These are phyloP conservation scores for Miscanthus lutarioriparius DNA, from an alignment of 176 grass and related monocot genomes.

Conservation along the genomic window DNA sequence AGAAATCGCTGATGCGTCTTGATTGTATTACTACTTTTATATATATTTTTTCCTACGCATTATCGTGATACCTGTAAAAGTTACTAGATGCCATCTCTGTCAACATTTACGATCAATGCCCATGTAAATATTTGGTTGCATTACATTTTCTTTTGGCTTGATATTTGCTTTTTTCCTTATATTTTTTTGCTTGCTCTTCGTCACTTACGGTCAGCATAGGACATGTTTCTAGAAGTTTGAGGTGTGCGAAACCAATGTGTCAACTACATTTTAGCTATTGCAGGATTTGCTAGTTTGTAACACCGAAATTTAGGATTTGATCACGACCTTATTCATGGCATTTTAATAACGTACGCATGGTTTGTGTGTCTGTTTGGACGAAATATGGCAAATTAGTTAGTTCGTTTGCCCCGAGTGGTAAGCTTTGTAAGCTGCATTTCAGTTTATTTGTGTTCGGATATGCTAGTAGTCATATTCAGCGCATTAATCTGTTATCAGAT, in stretches of 20 bases:
- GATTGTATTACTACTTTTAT: slow-evolving; percentile 26
- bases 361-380: not conserved
- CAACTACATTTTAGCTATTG: not conserved
- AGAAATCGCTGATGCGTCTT: not conserved
- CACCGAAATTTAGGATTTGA: not conserved
- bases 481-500: not conserved
- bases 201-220: not conserved
- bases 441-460: not conserved
- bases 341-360: not conserved
- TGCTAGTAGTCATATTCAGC: not conserved
- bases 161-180: not conserved
- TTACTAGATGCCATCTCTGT: not conserved
- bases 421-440: not conserved
- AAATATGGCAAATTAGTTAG: not conserved
- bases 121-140: slow-evolving; percentile 14
- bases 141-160: not conserved
- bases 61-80: slow-evolving; percentile 4
- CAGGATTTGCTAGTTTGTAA: not conserved
- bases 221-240: not conserved
- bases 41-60: slow-evolving; percentile 18
- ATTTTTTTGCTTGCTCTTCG: not conserved
- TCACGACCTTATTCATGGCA: not conserved
- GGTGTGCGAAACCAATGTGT: not conserved
- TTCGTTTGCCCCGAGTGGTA: not conserved
- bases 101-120: not conserved